These are phyloP conservation scores for Rubus idaeus DNA, from an alignment of 306 rosid genomes.

Conservation along the genomic window DNA sequence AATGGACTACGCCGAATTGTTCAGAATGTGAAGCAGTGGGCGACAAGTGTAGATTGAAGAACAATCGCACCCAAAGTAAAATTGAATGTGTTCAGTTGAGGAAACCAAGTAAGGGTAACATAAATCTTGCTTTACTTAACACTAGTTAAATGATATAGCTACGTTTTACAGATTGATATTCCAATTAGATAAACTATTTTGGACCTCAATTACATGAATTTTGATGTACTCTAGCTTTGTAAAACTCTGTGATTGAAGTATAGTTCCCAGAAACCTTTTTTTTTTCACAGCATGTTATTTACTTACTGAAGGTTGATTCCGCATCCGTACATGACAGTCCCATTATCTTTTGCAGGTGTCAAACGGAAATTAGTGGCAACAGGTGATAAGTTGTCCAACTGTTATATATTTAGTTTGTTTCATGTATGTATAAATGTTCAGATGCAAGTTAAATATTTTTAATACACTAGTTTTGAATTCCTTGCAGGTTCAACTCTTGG, in stretches of 20 bases:
- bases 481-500: constrained; percentile 34
- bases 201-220: too few relatives aligned
- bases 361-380: neutral
- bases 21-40: neutral
- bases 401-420: neutral
- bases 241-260: too few relatives aligned
- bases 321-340: neutral
- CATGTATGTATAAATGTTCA: neutral
- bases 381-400: neutral
- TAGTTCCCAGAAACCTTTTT: too few relatives aligned
- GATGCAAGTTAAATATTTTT: too few relatives aligned
- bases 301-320: too few relatives aligned
- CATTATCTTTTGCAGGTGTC: neutral
- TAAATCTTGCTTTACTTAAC: too few relatives aligned
- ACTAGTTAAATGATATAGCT: too few relatives aligned
- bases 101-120: neutral
- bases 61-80: neutral
- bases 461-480: neutral
- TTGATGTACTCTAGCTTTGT: too few relatives aligned
- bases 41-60: neutral
- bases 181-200: too few relatives aligned
- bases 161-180: too few relatives aligned
- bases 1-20: neutral
- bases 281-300: too few relatives aligned
- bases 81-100: neutral